Conservation (phyloP, 257 asterid species). For the Jacaranda mimosifolia region DNA sequence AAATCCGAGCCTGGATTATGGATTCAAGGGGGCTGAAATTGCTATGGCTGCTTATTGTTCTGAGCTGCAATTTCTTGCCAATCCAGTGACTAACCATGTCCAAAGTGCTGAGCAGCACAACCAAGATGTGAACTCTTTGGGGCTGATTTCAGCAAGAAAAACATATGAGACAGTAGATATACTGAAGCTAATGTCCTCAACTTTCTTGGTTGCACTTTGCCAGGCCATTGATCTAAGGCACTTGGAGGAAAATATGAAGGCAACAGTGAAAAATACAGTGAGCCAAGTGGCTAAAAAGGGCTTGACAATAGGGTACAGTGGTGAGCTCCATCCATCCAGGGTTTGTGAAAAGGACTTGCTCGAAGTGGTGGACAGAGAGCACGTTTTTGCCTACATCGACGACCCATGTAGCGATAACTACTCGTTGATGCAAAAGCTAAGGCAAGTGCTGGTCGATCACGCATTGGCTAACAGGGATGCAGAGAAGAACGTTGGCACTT, state of each 20-base stretch:
- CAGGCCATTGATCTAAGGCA: slow-evolving; percentile 54
- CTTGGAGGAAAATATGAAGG: slow-evolving; percentile 50
- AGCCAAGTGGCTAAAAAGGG: slow-evolving; percentile 45
- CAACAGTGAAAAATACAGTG: slow-evolving; percentile 41
- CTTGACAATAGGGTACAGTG: slow-evolving; percentile 30
- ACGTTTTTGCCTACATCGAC: slow-evolving; percentile 47
- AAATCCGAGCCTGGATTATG: slow-evolving; percentile 55
- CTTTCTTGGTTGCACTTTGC: slow-evolving; percentile 54
- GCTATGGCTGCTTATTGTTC: slow-evolving; percentile 59
- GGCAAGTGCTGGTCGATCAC: slow-evolving; percentile 50
- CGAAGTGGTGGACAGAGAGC: slow-evolving; percentile 45
- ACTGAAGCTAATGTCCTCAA: slow-evolving; percentile 51
- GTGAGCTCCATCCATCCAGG: slow-evolving; percentile 48
- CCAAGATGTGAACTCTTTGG: slow-evolving; percentile 57
- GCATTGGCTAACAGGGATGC: slow-evolving; percentile 38
- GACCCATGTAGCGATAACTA: slow-evolving; percentile 49
- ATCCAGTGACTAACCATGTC: slow-evolving; percentile 56
- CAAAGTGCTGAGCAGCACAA: slow-evolving; percentile 55
- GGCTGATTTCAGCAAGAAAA: slow-evolving; percentile 51
- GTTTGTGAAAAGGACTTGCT: slow-evolving; percentile 52
- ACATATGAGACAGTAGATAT: slow-evolving; percentile 51
- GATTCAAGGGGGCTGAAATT: slow-evolving; percentile 49
- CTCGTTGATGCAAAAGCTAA: slow-evolving; percentile 49
- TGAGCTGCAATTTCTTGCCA: slow-evolving; percentile 52
- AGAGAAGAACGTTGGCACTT: slow-evolving; percentile 35